Conservation (phyloP, 108 stramenopile genomes). For the Hondaea fermentalgiana region DNA sequence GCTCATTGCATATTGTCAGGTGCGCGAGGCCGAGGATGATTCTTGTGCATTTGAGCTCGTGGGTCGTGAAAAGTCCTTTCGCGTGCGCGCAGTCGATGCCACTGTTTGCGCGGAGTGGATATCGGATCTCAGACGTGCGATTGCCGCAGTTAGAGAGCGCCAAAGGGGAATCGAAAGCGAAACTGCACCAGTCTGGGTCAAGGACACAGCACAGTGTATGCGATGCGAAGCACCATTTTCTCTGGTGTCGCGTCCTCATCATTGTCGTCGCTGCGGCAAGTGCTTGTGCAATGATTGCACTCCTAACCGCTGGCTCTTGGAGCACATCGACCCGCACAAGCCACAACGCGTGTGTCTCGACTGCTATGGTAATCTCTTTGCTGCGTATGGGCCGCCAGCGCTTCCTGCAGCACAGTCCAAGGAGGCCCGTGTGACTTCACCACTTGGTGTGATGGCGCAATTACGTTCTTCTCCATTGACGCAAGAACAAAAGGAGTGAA, state of each 20-base stretch:
- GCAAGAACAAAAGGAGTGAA: too few relatives aligned
- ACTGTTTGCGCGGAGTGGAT: background rate
- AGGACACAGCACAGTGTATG: background rate
- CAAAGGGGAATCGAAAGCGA: background rate
- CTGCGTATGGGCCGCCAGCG: background rate
- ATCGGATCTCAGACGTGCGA: background rate
- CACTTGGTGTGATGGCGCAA: background rate
- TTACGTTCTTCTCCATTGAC: too few relatives aligned
- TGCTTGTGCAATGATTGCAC: background rate
- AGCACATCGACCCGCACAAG: background rate
- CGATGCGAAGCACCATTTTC: background rate
- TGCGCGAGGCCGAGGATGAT: background rate
- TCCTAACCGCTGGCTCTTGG: background rate
- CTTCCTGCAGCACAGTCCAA: background rate
- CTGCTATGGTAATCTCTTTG: background rate
- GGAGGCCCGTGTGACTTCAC: background rate
- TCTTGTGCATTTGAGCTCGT: background rate
- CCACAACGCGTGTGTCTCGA: slow-evolving; percentile 11
- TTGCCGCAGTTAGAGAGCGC: background rate
- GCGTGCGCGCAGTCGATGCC: background rate
- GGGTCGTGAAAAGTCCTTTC: slow-evolving; percentile 2
- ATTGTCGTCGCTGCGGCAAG: background rate
- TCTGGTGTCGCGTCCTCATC: background rate
- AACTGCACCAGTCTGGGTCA: background rate
- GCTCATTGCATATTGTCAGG: background rate